Conservation (phyloP, 768 basidiomycete species). For the Podaxis sp. region DNA sequence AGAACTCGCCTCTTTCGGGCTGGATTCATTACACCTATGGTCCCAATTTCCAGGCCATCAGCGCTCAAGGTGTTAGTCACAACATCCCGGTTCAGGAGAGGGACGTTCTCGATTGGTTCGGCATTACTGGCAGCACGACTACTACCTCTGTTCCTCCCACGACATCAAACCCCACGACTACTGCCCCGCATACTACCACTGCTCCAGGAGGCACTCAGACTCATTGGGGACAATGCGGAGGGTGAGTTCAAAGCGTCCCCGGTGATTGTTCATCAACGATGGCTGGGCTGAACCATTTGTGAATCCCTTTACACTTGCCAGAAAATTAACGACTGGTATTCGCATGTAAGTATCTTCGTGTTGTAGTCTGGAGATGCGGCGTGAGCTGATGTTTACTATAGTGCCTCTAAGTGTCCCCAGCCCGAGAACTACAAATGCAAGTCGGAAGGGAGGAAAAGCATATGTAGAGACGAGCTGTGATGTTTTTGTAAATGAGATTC, state of each 20-base stretch:
- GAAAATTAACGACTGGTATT: background rate
- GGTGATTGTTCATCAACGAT: background rate
- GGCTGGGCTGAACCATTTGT: background rate
- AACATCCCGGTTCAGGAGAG: slow-evolving; percentile 50
- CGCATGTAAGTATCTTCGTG: background rate
- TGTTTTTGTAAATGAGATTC: background rate
- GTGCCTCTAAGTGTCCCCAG: background rate
- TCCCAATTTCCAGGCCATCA: slow-evolving; percentile 47
- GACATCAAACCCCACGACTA: slow-evolving; percentile 3
- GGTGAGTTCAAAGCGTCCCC: slow-evolving; percentile 16
- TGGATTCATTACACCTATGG: slow-evolving; percentile 54
- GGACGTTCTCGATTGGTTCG: slow-evolving; percentile 49
- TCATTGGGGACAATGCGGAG: slow-evolving; percentile 33
- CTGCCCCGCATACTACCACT: slow-evolving; percentile 20
- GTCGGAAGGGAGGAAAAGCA: background rate
- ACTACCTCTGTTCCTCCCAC: slow-evolving; percentile 14
- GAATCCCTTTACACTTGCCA: background rate
- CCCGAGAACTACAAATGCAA: background rate
- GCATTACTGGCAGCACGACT: slow-evolving; percentile 32
- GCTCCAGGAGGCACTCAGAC: slow-evolving; percentile 20
- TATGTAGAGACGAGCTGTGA: background rate
- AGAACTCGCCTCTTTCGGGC: slow-evolving; percentile 41
- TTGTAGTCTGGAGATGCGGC: background rate
- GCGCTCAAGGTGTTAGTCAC: slow-evolving; percentile 47
- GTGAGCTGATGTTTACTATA: background rate